Evolutionary conservation across 257 asterid species (phyloP).

Genomic region (Paraleonurus japonicus): DNA sequence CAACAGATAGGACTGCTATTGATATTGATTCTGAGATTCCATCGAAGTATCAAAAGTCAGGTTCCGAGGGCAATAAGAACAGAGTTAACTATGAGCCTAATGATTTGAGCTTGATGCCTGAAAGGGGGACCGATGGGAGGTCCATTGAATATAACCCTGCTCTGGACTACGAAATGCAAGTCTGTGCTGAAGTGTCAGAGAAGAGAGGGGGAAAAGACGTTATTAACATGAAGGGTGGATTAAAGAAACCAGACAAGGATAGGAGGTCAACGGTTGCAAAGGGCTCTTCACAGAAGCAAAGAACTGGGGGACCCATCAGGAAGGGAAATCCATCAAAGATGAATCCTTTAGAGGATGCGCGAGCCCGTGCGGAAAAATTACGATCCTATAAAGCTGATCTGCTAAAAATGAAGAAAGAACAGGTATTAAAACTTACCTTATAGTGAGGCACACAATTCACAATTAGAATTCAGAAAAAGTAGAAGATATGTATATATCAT

Average conservation of each 20-base stretch:
- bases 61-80: conserved; percentile 41
- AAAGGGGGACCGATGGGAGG: conserved; percentile 61
- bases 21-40: conserved; percentile 78
- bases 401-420: conserved; percentile 83
- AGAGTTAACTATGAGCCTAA: conserved; percentile 65
- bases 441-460: neutral
- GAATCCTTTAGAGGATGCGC: conserved; percentile 84
- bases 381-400: conserved; percentile 91
- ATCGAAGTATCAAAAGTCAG: conserved; percentile 46
- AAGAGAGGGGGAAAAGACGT: conserved; percentile 44
- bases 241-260: conserved; percentile 55
- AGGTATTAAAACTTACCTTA: conserved; percentile 37
- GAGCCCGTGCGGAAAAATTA: conserved; percentile 89
- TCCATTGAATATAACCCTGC: conserved; percentile 60
- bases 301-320: conserved; percentile 76
- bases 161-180: conserved; percentile 83
- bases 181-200: conserved; percentile 41
- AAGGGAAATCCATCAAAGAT: conserved; percentile 63
- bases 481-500: too few relatives aligned
- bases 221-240: conserved; percentile 39
- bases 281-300: conserved; percentile 52
- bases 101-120: conserved; percentile 82
- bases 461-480: too few relatives aligned
- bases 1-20: conserved; percentile 53
- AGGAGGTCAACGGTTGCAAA: conserved; percentile 53